phyloP scores from a whole-genome alignment of 495 filamentous ascomycete genomes.

The Penicillium macrosclerotiorum region DNA sequence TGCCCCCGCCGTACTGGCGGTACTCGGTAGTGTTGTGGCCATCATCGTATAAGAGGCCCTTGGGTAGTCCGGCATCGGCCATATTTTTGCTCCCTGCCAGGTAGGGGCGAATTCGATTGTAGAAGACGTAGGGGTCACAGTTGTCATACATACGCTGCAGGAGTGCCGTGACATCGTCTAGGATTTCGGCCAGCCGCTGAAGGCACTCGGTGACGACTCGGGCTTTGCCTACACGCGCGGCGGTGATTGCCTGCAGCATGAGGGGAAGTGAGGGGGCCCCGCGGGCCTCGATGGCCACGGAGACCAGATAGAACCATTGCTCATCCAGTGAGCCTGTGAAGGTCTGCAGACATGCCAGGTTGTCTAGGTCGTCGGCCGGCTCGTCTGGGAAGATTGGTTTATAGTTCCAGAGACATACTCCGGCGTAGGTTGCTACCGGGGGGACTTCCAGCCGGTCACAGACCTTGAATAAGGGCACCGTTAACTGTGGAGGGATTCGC shows the following conservation, averaged over 20 bases:
- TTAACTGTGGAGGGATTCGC: constrained; percentile 80
- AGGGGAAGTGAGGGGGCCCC: constrained; percentile 84
- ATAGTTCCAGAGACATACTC: constrained; percentile 93
- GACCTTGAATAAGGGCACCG: constrained; percentile 74
- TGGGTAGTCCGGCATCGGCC: constrained; percentile 83
- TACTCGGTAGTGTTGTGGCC: constrained; percentile 64
- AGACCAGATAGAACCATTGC: constrained; percentile 97
- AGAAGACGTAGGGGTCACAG: constrained; percentile 92
- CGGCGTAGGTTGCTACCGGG: constrained; percentile 92
- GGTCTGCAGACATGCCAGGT: constrained; percentile 79
- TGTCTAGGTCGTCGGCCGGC: constrained; percentile 75
- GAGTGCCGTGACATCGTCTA: constrained; percentile 76
- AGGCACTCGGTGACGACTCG: constrained; percentile 71
- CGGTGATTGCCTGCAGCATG: constrained; percentile 83
- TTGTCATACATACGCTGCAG: constrained; percentile 86
- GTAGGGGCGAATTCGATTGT: constrained; percentile 89
- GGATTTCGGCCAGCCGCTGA: constrained; percentile 72
- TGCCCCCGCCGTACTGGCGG: constrained; percentile 82
- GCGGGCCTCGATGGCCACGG: constrained; percentile 91
- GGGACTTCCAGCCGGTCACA: constrained; percentile 83
- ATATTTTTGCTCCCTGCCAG: constrained; percentile 97
- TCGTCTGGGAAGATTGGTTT: constrained; percentile 81
- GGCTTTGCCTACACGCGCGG: constrained; percentile 70
- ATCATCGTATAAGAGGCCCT: constrained; percentile 83
- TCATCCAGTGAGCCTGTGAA: constrained; percentile 97